Conservation (phyloP, 257 asterid species). For the Solanum pimpinellifolium region DNA sequence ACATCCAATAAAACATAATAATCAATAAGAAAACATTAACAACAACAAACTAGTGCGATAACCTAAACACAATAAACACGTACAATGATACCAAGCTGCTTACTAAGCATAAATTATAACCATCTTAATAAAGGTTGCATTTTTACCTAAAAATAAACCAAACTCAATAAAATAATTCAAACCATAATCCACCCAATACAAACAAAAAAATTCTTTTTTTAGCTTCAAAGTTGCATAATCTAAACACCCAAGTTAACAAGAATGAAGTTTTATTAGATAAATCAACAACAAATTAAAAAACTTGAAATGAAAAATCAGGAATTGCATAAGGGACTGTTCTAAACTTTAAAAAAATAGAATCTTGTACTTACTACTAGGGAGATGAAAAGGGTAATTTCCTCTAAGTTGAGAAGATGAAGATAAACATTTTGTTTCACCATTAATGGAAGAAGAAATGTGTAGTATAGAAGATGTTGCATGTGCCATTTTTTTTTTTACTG, state of each 20-base stretch:
- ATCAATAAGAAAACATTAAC: neutral
- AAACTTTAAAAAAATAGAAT: neutral
- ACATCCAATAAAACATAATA: neutral
- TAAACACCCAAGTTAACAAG: neutral
- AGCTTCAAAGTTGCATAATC: neutral
- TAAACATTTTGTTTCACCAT: constrained; percentile 19
- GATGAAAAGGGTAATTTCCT: constrained; percentile 17
- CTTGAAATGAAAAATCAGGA: neutral
- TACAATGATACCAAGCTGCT: neutral
- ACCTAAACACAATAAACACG: neutral
- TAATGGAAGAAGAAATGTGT: constrained; percentile 27
- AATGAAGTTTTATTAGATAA: neutral
- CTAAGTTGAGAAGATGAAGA: constrained; percentile 19
- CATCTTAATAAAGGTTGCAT: constrained; percentile 11
- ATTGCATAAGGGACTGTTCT: neutral
- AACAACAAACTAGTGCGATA: neutral
- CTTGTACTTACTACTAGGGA: constrained; percentile 29
- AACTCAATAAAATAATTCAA: neutral
- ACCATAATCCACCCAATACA: neutral
- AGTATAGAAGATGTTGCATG: constrained; percentile 7
- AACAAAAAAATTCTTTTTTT: neutral
- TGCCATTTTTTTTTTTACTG: constrained; percentile 22
- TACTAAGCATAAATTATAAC: constrained; percentile 28
- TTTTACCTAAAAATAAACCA: constrained; percentile 19
- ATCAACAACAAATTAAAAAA: neutral